Evolutionary conservation across 306 rosid genomes (phyloP).

Genomic region (Sesbania bispinosa): DNA sequence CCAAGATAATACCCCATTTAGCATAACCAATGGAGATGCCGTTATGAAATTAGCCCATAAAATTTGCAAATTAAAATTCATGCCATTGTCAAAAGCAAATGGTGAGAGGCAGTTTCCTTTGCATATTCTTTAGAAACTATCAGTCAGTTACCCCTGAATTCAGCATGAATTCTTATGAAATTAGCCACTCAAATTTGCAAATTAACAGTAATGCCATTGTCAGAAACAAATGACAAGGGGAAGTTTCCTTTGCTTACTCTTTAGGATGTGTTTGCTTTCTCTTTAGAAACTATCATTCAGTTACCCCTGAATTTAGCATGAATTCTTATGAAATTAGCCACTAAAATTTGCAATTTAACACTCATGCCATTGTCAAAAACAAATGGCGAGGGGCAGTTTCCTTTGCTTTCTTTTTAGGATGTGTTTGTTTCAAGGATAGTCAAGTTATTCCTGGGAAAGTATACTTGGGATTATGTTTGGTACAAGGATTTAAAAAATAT

Average conservation of each 20-base stretch:
- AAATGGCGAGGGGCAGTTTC: conserved; percentile 17
- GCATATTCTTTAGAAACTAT: too few species aligned
- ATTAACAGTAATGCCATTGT: conserved; percentile 28
- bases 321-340: conserved; percentile 9
- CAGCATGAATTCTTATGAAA: conserved; percentile 23
- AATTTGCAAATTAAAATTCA: conserved; percentile 25
- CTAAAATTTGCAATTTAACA: conserved; percentile 25
- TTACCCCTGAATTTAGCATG: conserved; percentile 32
- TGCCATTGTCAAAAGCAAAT: conserved; percentile 17
- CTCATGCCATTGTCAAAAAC: conserved; percentile 9
- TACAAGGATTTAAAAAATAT: not conserved
- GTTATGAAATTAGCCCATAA: conserved; percentile 13
- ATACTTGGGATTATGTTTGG: too few species aligned
- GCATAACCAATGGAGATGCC: too few species aligned
- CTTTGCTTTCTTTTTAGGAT: not conserved
- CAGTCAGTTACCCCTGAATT: conserved; percentile 15
- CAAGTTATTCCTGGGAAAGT: too few species aligned
- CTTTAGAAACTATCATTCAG: too few species aligned
- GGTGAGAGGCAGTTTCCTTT: not conserved
- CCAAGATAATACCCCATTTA: too few species aligned
- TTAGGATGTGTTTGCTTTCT: too few species aligned
- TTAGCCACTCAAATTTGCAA: conserved; percentile 19
- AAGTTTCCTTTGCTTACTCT: conserved; percentile 6
- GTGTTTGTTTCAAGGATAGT: too few species aligned
- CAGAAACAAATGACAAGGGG: conserved; percentile 8